Evolutionary conservation across 345 rosid genomes (phyloP), one percentile per base, ranked within the genome.

Genomic region (Hypericum perforatum): DNA sequence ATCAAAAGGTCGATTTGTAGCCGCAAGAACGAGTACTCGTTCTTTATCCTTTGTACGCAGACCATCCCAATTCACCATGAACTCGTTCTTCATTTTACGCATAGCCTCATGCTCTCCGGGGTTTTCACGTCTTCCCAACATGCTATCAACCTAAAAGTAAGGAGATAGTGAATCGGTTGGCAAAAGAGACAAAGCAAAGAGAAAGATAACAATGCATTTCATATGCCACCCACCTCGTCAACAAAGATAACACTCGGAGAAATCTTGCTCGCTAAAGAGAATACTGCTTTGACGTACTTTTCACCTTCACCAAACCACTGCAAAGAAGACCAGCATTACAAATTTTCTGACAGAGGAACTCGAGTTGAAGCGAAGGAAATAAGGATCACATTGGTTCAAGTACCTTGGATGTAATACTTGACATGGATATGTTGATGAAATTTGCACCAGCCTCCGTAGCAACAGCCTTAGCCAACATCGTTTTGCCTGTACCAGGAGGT

Each of bases 221-320:
- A 22, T n/a, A n/a, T 22, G 32, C 4, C 32, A 48, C 81, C 58
- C 70, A 94, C 99, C 99, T 94, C 99, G 53, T 94, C 97, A 54
- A 94, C 86, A 63, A 94, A 94, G 68, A 94, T 59, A 68, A 94
- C 94, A 70, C 97, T 88, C 1, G 99, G 99, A 57, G 99, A 89
- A 64, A 94, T 89, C 78, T 94, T 94, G 70, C 99, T 94, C 16
- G 97, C 95, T 45, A 94, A 76, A 65, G 99, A 94, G 72, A 94
- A 94, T 41, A 94, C 97, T 9, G 97, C 97, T 74, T 89, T 94
- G 39, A 94, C 97, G 60, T 89, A 94, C 74, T 94, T 94, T 70
- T 94, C 99, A 42, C 97, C 99, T 78, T 94, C 97, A 62, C 99
- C 99, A 79, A 94, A 94, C 99, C 97, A 94, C 99, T 94, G 87